Evolutionary conservation across 768 basidiomycete species (phyloP).

Genomic region (Lactarius hengduanensis): DNA sequence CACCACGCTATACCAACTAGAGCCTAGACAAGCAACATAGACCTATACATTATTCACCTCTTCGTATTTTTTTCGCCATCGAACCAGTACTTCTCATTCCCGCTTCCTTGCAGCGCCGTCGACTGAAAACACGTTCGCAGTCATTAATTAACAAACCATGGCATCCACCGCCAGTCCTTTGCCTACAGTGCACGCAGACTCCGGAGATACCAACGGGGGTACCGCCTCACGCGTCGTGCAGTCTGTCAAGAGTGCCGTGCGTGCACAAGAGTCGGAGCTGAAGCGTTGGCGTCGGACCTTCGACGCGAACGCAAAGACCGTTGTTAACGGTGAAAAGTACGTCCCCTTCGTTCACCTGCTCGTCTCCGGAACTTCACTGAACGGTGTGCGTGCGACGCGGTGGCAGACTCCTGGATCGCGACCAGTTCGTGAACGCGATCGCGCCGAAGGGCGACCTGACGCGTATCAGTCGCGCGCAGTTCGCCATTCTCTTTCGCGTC

Average conservation of each 20-base stretch:
- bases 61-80: background rate
- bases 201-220: constrained; percentile 47
- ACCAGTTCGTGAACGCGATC: constrained; percentile 94
- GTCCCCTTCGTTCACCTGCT: constrained; percentile 31
- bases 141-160: constrained; percentile 24
- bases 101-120: background rate
- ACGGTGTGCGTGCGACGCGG: background rate
- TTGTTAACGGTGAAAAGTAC: constrained; percentile 79
- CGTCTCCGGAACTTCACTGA: background rate
- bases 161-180: constrained; percentile 33
- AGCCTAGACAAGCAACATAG: constrained; percentile 18
- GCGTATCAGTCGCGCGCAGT: constrained; percentile 86
- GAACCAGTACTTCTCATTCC: constrained; percentile 1
- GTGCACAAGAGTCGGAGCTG: constrained; percentile 77
- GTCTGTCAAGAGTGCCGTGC: constrained; percentile 64
- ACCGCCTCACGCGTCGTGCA: constrained; percentile 47
- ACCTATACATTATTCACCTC: constrained; percentile 8
- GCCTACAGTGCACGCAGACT: constrained; percentile 55
- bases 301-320: constrained; percentile 73
- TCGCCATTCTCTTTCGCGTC: constrained; percentile 85
- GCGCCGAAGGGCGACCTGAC: constrained; percentile 82
- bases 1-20: constrained; percentile 2
- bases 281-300: constrained; percentile 88
- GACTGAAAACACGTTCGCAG: constrained; percentile 12
- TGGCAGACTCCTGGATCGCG: constrained; percentile 76